Conservation (phyloP, 139 green algal genomes). For the Desmodesmus armatus region DNA sequence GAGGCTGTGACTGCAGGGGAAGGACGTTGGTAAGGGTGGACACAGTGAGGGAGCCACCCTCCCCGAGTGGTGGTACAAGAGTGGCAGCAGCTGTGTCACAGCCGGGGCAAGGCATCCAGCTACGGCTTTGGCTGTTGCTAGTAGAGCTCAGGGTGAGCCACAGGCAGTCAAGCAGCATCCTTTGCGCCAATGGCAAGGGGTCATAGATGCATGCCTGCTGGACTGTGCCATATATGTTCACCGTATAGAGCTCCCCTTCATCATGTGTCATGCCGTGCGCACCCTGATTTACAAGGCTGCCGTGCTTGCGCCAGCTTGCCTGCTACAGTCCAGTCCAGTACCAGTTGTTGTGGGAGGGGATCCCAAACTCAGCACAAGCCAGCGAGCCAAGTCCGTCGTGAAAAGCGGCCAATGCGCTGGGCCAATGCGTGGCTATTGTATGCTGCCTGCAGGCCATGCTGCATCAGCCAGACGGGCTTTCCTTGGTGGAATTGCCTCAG, state of each 20-base stretch:
- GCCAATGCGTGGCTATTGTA: neutral
- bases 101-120: neutral
- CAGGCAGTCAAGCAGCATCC: neutral
- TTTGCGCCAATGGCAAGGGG: neutral
- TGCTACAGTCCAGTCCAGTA: neutral
- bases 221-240: too few relatives aligned
- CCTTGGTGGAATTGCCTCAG: slow-evolving; percentile 15
- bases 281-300: neutral
- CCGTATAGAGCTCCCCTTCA: too few relatives aligned
- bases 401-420: neutral
- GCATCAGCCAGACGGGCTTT: slow-evolving; percentile 28
- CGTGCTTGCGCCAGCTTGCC: neutral
- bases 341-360: neutral
- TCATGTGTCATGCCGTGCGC: neutral
- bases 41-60: neutral
- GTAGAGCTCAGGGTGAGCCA: neutral
- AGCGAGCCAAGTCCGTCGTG: too few relatives aligned
- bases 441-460: neutral
- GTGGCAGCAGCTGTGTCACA: too few relatives aligned
- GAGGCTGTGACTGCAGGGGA: slow-evolving; percentile 5
- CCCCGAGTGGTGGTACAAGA: too few relatives aligned
- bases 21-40: neutral
- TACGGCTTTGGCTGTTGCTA: neutral
- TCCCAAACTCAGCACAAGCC: too few relatives aligned
- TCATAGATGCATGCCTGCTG: too few relatives aligned